Evolutionary conservation across 441 rosid genomes (phyloP).

Genomic region (Corymbia calophylla): DNA sequence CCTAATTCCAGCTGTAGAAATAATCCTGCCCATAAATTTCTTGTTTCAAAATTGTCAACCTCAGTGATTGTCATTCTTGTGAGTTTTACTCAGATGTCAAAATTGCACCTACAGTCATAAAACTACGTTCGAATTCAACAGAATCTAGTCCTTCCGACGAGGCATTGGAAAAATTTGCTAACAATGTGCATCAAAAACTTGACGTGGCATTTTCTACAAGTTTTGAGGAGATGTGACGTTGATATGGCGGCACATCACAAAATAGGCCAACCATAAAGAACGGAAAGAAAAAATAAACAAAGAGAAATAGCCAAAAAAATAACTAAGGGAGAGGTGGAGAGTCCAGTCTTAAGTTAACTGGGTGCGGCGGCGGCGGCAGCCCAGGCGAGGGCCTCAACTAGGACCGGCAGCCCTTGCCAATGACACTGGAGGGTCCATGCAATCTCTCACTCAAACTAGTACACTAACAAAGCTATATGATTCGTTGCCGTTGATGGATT

Average conservation of each 20-base stretch:
- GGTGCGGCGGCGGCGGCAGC: rapidly evolving
- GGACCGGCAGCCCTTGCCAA: not conserved
- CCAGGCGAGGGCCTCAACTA: not conserved
- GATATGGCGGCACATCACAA: not conserved
- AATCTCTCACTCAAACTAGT: not conserved
- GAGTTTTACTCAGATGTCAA: not conserved
- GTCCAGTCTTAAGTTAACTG: not conserved
- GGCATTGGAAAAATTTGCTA: not conserved
- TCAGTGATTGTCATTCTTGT: not conserved
- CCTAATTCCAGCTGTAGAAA: not conserved
- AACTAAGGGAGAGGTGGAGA: not conserved
- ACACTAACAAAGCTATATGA: not conserved
- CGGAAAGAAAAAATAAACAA: rapidly evolving
- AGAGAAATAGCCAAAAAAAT: not conserved
- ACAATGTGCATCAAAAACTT: not conserved
- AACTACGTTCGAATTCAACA: not conserved
- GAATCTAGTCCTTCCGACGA: not conserved
- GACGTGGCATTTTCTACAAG: rapidly evolving
- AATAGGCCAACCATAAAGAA: not conserved
- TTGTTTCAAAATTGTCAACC: not conserved
- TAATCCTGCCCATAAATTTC: not conserved
- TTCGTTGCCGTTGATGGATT: not conserved
- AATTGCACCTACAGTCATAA: not conserved
- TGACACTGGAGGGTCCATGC: not conserved
- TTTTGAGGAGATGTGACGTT: not conserved